A percentile compares a stretch with the other conserved stretches of the same genome.
These are phyloP conservation scores for Syzygium malaccense DNA, from an alignment of 441 rosid genomes.

Conservation along the genomic window DNA sequence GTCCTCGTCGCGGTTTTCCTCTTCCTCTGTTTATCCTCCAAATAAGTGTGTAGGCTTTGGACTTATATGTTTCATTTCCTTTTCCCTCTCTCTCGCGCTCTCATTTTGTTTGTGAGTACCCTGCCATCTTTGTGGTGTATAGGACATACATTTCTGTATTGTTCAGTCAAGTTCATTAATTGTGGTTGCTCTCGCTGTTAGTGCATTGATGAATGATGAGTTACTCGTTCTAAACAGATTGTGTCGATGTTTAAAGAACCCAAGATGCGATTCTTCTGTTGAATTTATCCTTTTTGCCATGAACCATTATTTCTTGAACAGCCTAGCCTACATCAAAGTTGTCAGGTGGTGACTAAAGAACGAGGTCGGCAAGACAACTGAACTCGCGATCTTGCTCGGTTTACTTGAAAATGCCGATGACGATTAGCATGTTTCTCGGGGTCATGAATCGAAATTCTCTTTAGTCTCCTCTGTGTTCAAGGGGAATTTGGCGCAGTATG, in stretches of 20 bases:
- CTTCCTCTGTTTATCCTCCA: constrained; percentile 7
- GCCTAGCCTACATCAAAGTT: background rate
- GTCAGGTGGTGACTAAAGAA: background rate
- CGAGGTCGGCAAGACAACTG: background rate
- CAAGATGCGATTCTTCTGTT: background rate
- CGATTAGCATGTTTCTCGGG: background rate
- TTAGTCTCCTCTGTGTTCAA: background rate
- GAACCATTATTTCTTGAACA: background rate
- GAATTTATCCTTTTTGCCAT: background rate
- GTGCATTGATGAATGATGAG: background rate
- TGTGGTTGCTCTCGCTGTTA: background rate
- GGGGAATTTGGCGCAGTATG: background rate
- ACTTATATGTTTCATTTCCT: background rate
- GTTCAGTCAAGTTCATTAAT: background rate
- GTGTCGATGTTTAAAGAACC: background rate
- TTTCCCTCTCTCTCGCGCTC: too few species aligned
- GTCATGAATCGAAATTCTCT: background rate
- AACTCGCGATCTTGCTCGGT: background rate
- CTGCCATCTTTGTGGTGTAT: background rate
- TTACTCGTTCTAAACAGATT: background rate
- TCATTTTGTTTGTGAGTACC: background rate
- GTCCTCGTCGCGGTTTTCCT: constrained; percentile 9
- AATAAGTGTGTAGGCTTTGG: background rate
- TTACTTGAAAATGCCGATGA: background rate
- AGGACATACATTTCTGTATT: background rate